Evolutionary conservation across 2,329 filamentous ascomycete genomes (phyloP), one percentile per base, ranked within the genome.

Genomic region (Colletotrichum navitas): DNA sequence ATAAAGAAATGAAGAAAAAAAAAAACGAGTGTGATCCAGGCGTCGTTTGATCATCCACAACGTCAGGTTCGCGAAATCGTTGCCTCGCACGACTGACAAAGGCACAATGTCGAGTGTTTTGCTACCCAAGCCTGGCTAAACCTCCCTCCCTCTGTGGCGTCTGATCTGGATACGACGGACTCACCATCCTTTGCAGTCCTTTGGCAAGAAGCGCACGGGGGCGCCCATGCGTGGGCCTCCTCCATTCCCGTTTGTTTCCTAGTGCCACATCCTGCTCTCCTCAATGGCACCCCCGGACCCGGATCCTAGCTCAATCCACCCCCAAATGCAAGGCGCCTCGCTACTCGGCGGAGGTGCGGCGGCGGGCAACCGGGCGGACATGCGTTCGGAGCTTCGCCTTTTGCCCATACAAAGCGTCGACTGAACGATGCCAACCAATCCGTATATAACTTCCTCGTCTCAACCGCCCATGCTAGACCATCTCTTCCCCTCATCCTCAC

Each of bases 321-420:
- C 65, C 68, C 43, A 62, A 62, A 71, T 68, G 68, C 68, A 68
- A 60, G 52, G 58, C 62, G 65, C 63, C 58, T 71, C 68, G 68
- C 65, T 60, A 54, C 54, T 59, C 68, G 68, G 65, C 68, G 68
- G 68, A 68, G 58, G 65, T 68, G 68, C 68, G 68, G 54, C 68
- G 64, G 59, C 59, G 65, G 51, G 36, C 26, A 12, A 55, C 58
- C 59, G 65, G 59, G 32, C 68, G 68, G 68, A 71, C 68, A 63
- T 71, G 68, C 68, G 65, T 71, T 71, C 65, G 68, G 68, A 49
- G 36, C 49, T 62, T 63, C 47, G 61, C 61, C 49, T 7, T 65
- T 63, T 41, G 32, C 54, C 36, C 36, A n/a, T 21, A 52, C 45
- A 51, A 51, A 62, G 59, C 45, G 59, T 34, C 59, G 47, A 51